Evolutionary conservation across 2,329 filamentous ascomycete genomes (phyloP).

Genomic region (Chaetothyriales sp.): DNA sequence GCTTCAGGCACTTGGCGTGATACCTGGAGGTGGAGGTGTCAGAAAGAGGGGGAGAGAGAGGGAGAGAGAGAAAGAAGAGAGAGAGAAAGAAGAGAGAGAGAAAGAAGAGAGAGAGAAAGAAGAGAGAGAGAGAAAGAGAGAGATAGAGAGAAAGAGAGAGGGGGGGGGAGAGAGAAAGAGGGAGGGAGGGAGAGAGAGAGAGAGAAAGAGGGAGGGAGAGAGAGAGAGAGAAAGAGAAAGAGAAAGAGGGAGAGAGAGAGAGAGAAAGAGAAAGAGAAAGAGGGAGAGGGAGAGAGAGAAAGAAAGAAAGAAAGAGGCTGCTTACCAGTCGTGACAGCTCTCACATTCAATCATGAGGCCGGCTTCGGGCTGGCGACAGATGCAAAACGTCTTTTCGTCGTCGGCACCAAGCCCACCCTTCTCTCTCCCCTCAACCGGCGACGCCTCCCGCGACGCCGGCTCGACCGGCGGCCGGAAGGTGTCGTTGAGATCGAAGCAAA

Average conservation of each 20-base stretch:
- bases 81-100: background rate
- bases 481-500: slow-evolving; percentile 84
- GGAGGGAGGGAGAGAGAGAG: no score
- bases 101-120: background rate
- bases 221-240: background rate
- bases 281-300: no score
- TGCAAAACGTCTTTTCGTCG: slow-evolving; percentile 68
- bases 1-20: slow-evolving; percentile 95
- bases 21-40: slow-evolving; percentile 48
- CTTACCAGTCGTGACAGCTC: slow-evolving; percentile 90
- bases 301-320: slow-evolving; percentile 8
- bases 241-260: no score
- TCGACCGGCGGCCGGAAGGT: slow-evolving; percentile 82
- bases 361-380: slow-evolving; percentile 82
- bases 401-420: slow-evolving; percentile 38
- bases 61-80: background rate
- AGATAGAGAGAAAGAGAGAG: background rate
- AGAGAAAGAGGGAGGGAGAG: background rate
- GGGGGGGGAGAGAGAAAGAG: background rate
- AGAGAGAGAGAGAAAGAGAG: background rate
- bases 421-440: slow-evolving; percentile 42
- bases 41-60: background rate
- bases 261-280: no score
- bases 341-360: slow-evolving; percentile 99
- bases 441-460: slow-evolving; percentile 73